Base-by-base conservation (phyloP, 257 asterid species). In the Rehmannia glutinosa region DNA sequence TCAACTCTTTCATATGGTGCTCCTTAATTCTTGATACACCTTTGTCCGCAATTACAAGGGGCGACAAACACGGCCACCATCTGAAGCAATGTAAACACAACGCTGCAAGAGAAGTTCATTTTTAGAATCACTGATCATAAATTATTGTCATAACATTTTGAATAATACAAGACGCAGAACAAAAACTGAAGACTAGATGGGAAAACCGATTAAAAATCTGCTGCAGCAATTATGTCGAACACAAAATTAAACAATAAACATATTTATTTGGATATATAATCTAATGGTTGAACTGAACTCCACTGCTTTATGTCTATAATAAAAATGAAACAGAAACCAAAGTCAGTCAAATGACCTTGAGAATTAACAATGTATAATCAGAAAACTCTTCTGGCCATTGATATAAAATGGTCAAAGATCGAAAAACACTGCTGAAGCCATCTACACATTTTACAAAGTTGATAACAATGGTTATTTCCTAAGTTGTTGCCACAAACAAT, bases 31-130 rank as follows among this genome's bases (percentile, higher is more conserved):
- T 88, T 7, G 99, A 83, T 51, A 90, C 83, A 56, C 99, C 97
- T 63, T 84, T 86, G 70, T 90, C 99, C 69, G 97, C 97, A 71
- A 93, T 90, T 43, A 93, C 96, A 70, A 93, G 84, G 2, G 99
- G 99, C 99, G 99, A 73, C 99, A 93, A 38, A 93, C 96, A 68
- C 99, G 99, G 17, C 99, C 96, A 55, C 99, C 99, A 82, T 90
- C 99, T 10, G 99, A 93, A 73, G 99, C 97, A 71, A 93, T 86
- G 82, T 93, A 86, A 73, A 90, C 96, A 85, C 92, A 93, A 5
- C 78, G 84, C 97, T 93, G 94, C 84, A 86, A 78, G 49, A 72
- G 47, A 71, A 54, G 30, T 69, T 70, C 42, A 16, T 50, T n/a
- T 62, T 75, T 61, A 66, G 58, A 42, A 23, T 59, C 24, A 45